Percentiles rank a stretch among this genome's conserved stretches.
phyloP scores from a whole-genome alignment of 352 stramenopile species.

The Globisporangium radiosum region DNA sequence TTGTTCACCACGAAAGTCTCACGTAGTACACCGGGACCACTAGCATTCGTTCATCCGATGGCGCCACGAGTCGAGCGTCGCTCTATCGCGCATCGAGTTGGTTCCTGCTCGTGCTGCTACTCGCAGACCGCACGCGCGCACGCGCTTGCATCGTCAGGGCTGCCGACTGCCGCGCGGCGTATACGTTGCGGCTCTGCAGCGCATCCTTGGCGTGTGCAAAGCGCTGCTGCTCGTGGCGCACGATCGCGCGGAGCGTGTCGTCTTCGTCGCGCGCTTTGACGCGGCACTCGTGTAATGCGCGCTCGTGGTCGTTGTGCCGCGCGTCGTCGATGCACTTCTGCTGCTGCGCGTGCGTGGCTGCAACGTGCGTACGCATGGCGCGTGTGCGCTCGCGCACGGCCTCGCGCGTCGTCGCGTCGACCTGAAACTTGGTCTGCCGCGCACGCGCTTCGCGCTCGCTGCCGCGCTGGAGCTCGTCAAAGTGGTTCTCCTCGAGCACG shows the following conservation, averaged over 20 bases:
- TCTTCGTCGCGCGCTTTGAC: conserved; percentile 43
- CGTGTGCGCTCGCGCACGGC: conserved; percentile 29
- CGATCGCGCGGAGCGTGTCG: conserved; percentile 46
- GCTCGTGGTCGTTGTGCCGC: conserved; percentile 20
- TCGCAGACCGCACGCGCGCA: not conserved
- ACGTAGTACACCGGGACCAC: no score
- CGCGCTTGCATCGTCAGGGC: conserved; percentile 28
- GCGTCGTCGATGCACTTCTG: conserved; percentile 23
- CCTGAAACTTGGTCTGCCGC: conserved; percentile 44
- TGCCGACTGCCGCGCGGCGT: conserved; percentile 49
- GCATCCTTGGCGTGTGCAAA: conserved; percentile 48
- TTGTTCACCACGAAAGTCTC: no score
- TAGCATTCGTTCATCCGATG: no score
- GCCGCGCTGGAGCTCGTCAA: conserved; percentile 51
- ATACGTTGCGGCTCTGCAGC: conserved; percentile 57
- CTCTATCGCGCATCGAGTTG: conserved; percentile 8
- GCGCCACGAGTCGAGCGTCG: no score
- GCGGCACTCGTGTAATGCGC: conserved; percentile 30
- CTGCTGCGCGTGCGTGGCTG: conserved; percentile 4
- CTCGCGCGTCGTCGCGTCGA: conserved; percentile 35
- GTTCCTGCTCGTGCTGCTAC: conserved; percentile 1
- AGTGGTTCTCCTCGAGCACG: conserved; percentile 78
- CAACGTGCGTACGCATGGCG: conserved; percentile 36
- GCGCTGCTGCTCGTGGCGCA: conserved; percentile 55
- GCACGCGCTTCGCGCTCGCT: conserved; percentile 46